Conservation (phyloP, 176 grass and related monocot species). For the sorghum (Sorghum bicolor) region Sorghum_bicolor_NCBIv3 NC_012870.2:68241501-68242000, state of each 20-base stretch:
- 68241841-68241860: not conserved
- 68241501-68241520: slow-evolving; percentile 75
- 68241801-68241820: slow-evolving; percentile 32
- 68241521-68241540: slow-evolving; percentile 85
- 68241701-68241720: not conserved
- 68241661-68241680: not conserved
- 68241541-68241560: slow-evolving; percentile 31
- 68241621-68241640: not conserved
- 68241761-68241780: not conserved
- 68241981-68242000: slow-evolving; percentile 96
- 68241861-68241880: not conserved
- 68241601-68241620: not conserved
- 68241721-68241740: not conserved
- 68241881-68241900: not conserved
- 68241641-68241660: not conserved
- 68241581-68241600: not conserved
- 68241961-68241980: slow-evolving; percentile 85
- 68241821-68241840: not conserved
- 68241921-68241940: not conserved
- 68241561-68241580: not conserved
- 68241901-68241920: not conserved
- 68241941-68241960: slow-evolving; percentile 86
- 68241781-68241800: slow-evolving; percentile 19
- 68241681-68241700: not conserved
- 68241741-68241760: not conserved